Evolutionary conservation across 805 yeast species (phyloP).

Genomic region (Ogataea sp.): DNA sequence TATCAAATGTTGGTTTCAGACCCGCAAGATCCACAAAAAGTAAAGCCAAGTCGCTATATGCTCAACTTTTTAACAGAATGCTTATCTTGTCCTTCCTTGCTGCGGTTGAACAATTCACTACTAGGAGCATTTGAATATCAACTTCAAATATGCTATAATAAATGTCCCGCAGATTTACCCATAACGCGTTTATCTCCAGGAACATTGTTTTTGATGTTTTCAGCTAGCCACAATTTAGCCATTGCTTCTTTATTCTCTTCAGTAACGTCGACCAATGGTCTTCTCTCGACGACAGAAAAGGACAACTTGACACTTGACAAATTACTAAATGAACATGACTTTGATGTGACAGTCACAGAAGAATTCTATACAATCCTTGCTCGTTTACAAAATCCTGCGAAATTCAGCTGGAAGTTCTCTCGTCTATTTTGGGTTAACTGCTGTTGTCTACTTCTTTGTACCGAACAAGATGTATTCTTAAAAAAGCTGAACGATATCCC

Average conservation of each 20-base stretch:
- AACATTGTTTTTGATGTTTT: slow-evolving; percentile 39
- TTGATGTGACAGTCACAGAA: slow-evolving; percentile 36
- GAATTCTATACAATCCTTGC: slow-evolving; percentile 47
- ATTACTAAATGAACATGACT: slow-evolving; percentile 6
- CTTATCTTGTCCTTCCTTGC: slow-evolving; percentile 41
- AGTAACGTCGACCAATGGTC: too few relatives aligned
- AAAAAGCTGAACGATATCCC: slow-evolving; percentile 12
- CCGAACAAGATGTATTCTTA: slow-evolving; percentile 28
- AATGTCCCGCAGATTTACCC: too few relatives aligned
- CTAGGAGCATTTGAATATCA: slow-evolving; percentile 21
- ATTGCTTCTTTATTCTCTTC: too few relatives aligned
- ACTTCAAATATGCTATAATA: neutral
- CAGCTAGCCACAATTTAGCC: too few relatives aligned
- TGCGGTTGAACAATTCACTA: slow-evolving; percentile 34
- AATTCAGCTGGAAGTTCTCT: slow-evolving; percentile 34
- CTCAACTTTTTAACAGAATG: slow-evolving; percentile 30
- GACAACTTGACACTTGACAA: too few relatives aligned
- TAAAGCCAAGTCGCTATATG: neutral
- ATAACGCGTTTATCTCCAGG: slow-evolving; percentile 48
- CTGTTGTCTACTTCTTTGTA: slow-evolving; percentile 25
- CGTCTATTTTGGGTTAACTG: slow-evolving; percentile 41
- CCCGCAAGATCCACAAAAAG: neutral
- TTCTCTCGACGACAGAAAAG: too few relatives aligned
- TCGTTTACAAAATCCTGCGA: slow-evolving; percentile 43
- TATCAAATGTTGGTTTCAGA: neutral